Percentiles rank a stretch among this genome's conserved stretches.
Evolutionary conservation across 345 rosid genomes (phyloP).

Genomic region (Heritiera fomes): DNA sequence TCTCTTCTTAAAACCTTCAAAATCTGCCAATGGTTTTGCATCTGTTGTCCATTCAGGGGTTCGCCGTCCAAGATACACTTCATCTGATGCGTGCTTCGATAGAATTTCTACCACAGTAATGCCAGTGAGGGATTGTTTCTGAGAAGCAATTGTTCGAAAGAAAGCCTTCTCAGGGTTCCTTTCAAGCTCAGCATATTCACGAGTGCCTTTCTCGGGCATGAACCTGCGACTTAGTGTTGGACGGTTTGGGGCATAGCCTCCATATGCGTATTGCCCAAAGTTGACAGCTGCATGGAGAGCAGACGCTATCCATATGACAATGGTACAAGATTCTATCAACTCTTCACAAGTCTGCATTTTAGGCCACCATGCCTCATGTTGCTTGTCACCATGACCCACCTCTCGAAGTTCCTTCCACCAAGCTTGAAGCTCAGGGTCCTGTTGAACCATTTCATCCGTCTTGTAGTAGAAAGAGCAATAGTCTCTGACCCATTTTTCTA

Average conservation of each 20-base stretch:
- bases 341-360: conserved; percentile 49
- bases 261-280: conserved; percentile 84
- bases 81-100: conserved; percentile 79
- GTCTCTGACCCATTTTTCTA: conserved; percentile 67
- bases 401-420: conserved; percentile 79
- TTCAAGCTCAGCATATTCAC: conserved; percentile 56
- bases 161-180: conserved; percentile 47
- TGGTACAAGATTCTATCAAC: conserved; percentile 63
- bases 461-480: conserved; percentile 66
- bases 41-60: conserved; percentile 77
- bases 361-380: conserved; percentile 75
- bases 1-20: conserved; percentile 51
- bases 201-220: conserved; percentile 81
- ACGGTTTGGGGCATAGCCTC: conserved; percentile 81
- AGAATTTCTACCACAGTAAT: conserved; percentile 71
- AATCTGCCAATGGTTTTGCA: conserved; percentile 53
- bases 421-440: conserved; percentile 64
- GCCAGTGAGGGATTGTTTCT: conserved; percentile 71
- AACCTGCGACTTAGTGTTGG: conserved; percentile 77
- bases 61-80: conserved; percentile 79
- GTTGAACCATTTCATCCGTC: conserved; percentile 50
- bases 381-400: conserved; percentile 80
- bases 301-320: conserved; percentile 77
- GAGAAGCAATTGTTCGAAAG: conserved; percentile 77
- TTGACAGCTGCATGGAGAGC: conserved; percentile 91